These are phyloP conservation scores for Albophoma yamanashiensis DNA, from an alignment of 2,329 filamentous ascomycete species.

Conservation along the genomic window DNA sequence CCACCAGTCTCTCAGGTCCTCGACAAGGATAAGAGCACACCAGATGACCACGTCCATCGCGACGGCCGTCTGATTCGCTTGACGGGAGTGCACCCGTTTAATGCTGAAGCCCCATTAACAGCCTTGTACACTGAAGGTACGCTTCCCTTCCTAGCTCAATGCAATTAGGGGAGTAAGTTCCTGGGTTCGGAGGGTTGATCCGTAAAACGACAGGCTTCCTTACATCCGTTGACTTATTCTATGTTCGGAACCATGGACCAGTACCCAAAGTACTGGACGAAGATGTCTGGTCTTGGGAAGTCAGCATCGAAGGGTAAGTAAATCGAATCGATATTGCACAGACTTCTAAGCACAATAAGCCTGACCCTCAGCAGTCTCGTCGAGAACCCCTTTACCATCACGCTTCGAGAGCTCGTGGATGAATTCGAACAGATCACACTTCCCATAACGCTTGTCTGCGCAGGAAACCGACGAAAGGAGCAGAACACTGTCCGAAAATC, in stretches of 20 bases:
- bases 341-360: no score
- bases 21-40: no score
- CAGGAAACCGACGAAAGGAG: slow-evolving; percentile 85
- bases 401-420: slow-evolving; percentile 58
- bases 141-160: no score
- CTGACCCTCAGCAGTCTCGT: slow-evolving; percentile 45
- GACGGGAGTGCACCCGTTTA: slow-evolving; percentile 85
- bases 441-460: slow-evolving; percentile 82
- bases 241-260: slow-evolving; percentile 80
- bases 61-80: slow-evolving; percentile 48
- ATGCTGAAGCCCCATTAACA: slow-evolving; percentile 72
- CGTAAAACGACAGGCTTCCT: slow-evolving; percentile 74
- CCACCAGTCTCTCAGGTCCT: no score
- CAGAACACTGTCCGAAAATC: slow-evolving; percentile 85
- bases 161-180: no score
- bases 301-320: slow-evolving; percentile 55
- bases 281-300: slow-evolving; percentile 68
- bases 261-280: slow-evolving; percentile 67
- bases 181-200: slow-evolving; percentile 26
- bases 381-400: slow-evolving; percentile 62
- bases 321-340: no score
- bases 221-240: slow-evolving; percentile 80
- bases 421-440: slow-evolving; percentile 75
- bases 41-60: no score
- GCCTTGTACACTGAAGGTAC: no score